phyloP scores from a whole-genome alignment of 495 filamentous ascomycete genomes.

The Choiromyces venosus region DNA sequence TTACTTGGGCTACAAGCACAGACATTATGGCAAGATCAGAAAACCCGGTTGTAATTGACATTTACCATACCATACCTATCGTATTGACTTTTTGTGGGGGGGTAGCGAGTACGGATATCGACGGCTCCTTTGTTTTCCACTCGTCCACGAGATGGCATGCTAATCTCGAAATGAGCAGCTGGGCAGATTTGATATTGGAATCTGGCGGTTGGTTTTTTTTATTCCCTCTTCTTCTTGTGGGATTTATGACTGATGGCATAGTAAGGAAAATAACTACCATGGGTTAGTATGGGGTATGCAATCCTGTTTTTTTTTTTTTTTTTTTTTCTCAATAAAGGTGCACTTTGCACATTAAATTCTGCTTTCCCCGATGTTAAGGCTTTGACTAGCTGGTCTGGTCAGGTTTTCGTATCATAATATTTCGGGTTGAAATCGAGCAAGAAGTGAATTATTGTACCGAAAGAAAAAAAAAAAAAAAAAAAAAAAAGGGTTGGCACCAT shows the following conservation, averaged over 20 bases:
- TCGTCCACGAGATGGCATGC: background rate
- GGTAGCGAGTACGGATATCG: no score
- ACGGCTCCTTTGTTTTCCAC: background rate
- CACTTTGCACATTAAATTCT: background rate
- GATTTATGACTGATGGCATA: background rate
- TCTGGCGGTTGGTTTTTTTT: background rate
- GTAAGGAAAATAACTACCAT: background rate
- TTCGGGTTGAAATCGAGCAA: background rate
- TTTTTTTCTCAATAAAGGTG: background rate
- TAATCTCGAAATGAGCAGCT: no score
- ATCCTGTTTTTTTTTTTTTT: no score
- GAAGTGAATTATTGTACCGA: conserved; percentile 34
- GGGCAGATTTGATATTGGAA: background rate
- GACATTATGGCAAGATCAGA: no score
- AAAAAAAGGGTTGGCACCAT: background rate
- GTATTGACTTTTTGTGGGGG: background rate
- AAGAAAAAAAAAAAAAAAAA: conserved; percentile 10
- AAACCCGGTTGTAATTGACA: no score
- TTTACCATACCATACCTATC: background rate
- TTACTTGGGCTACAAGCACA: no score
- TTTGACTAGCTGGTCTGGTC: background rate
- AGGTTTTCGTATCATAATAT: background rate
- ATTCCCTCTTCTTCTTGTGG: no score
- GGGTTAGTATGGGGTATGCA: background rate
- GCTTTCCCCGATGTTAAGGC: background rate